Evolutionary conservation across 495 filamentous ascomycete genomes (phyloP).

Genomic region (Lasiosphaeria miniovina): DNA sequence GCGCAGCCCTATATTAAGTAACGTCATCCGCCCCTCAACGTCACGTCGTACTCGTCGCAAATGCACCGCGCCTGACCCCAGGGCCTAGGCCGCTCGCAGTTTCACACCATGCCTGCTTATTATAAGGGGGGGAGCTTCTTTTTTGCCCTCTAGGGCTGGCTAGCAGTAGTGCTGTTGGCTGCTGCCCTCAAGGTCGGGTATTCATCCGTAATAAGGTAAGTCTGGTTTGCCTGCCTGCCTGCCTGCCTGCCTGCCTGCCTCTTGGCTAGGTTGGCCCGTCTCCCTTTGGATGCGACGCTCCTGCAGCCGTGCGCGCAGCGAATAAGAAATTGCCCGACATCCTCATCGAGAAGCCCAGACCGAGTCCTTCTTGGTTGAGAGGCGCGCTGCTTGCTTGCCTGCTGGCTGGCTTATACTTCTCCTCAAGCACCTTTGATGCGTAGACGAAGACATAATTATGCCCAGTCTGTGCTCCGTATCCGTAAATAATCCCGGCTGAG

Average conservation of each 20-base stretch:
- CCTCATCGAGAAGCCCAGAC: constrained; percentile 28
- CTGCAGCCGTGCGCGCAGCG: constrained; percentile 18
- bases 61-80: constrained; percentile 7
- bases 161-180: background rate
- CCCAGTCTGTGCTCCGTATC: no score
- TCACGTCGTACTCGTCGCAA: background rate
- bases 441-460: no score
- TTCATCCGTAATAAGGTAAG: no score
- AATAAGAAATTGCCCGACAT: constrained; percentile 39
- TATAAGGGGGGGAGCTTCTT: background rate
- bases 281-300: constrained; percentile 8
- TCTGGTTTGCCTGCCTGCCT: background rate
- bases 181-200: background rate
- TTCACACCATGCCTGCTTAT: no score
- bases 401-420: background rate
- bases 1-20: constrained; percentile 37
- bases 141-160: background rate
- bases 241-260: background rate
- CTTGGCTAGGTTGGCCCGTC: background rate
- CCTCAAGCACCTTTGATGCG: no score
- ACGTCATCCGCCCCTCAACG: constrained; percentile 25
- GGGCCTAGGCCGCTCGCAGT: background rate
- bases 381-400: background rate
- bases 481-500: no score
- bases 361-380: background rate